Base-by-base conservation (phyloP, 78 protist genomes). In the Dictyostelium capitatum region DNA sequence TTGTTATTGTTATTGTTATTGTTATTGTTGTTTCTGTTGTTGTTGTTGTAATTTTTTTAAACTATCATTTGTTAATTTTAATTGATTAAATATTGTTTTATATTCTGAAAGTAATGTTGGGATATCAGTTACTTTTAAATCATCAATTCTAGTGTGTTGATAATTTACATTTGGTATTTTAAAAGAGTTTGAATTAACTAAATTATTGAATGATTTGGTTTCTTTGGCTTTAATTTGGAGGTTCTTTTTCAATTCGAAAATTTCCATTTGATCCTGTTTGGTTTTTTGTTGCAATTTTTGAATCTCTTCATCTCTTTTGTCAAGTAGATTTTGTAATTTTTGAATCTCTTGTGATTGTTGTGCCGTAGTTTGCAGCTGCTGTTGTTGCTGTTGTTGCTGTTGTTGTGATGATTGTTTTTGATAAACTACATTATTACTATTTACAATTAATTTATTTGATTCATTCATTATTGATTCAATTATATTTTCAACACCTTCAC, bases 231-330 rank as follows among this genome's bases (percentile, higher is more conserved):
- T 51, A 28, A 32, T 20, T 41, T 72, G 46, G 50, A 84, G 47
- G 50, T 50, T 72, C 74, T 75, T 72, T 74, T 84, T 72, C 54
- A 84, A 84, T 23, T 84, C 92, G 14, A 67, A 54, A 43, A 75
- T 84, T 37, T 84, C 92, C n/a, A 20, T 0, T 75, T 84, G 70
- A 47, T 84, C 92, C 30, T 48, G 43, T 15, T 75, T 64, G 10
- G 62, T 23, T 48, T 75, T 57, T 47, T 62, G 79, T 75, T 59
- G 57, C 15, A 84, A 25, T 62, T 48, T 72, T 8, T 23, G 15
- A 5, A 84, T 56, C 23, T 84, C 92, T 7, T 59, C 69, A 23
- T 84, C 92, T 46, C 57, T 74, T 84, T 84, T 80, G 1, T 75
- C 92, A 48, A 83, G 19, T 51, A 73, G 50, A 65, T 51, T 72